phyloP scores from a whole-genome alignment of 768 basidiomycete genomes.

The Boletus rubescentipes region DNA sequence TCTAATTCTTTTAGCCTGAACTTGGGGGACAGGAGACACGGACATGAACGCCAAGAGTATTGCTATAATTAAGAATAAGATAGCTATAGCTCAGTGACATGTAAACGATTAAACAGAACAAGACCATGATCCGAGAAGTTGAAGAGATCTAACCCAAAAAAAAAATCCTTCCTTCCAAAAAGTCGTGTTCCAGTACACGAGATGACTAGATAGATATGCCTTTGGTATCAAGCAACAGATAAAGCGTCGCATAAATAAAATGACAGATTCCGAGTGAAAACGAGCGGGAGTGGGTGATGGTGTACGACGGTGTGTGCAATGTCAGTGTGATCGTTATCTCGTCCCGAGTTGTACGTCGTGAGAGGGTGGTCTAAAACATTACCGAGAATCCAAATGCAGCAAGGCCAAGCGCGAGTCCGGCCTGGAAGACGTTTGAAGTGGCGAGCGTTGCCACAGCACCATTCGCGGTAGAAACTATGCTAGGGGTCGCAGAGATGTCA shows the following conservation, averaged over 20 bases:
- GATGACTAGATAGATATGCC: background rate
- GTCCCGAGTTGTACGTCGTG: background rate
- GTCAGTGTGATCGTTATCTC: background rate
- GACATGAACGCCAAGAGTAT: background rate
- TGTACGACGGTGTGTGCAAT: background rate
- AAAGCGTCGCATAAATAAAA: background rate
- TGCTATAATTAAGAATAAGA: conserved; percentile 10
- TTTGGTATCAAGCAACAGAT: background rate
- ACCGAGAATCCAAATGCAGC: conserved; percentile 19
- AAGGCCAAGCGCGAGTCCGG: conserved; percentile 18
- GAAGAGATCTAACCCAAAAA: background rate
- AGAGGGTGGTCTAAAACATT: conserved; percentile 14
- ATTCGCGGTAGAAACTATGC: background rate
- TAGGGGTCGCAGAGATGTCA: background rate
- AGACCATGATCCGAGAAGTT: background rate
- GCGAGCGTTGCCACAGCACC: conserved; percentile 5
- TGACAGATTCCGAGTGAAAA: background rate
- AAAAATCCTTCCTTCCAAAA: background rate
- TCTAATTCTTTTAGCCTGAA: background rate
- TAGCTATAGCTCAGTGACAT: background rate
- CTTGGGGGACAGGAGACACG: background rate
- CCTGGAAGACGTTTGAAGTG: conserved; percentile 10
- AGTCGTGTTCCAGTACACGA: background rate
- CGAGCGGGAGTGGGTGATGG: background rate
- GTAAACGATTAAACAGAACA: background rate